Percentiles rank a stretch among this genome's conserved stretches.
phyloP scores from a whole-genome alignment of 2,329 filamentous ascomycete genomes.

The Epichloe glyceriae region DNA sequence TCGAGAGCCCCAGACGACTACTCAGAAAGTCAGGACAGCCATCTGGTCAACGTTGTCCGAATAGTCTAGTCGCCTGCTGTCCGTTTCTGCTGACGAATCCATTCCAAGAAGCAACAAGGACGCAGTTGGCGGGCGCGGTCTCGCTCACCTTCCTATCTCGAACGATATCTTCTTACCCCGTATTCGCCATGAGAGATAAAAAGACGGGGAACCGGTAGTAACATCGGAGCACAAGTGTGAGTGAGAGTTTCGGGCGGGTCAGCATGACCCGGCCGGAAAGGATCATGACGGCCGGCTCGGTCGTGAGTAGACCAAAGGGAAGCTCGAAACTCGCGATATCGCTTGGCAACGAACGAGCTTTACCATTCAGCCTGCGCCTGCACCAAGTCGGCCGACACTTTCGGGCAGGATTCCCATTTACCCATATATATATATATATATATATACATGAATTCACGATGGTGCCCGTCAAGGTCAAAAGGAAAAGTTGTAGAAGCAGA shows the following conservation, averaged over 20 bases:
- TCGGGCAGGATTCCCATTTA: no score
- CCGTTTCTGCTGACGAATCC: neutral
- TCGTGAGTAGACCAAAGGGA: constrained; percentile 3
- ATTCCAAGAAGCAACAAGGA: neutral
- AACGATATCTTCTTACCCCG: no score
- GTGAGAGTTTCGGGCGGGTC: neutral
- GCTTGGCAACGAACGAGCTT: no score
- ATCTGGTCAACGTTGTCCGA: neutral
- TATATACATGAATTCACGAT: no score
- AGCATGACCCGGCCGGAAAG: neutral
- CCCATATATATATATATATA: no score
- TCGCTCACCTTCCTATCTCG: no score
- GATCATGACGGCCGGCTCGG: constrained; percentile 2
- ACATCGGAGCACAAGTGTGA: neutral
- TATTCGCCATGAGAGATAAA: no score
- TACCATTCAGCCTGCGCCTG: no score
- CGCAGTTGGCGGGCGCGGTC: neutral
- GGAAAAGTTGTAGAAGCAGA: no score
- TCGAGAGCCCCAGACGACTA: neutral
- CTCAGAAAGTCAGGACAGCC: neutral
- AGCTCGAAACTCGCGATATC: neutral
- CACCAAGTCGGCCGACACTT: no score
- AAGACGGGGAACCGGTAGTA: no score
- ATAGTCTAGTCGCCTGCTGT: neutral
- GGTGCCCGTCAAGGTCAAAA: no score